Evolutionary conservation across 1,139 yeast genomes (phyloP), one percentile per base, ranked within the genome.

Genomic region (Candida sanyaensis): DNA sequence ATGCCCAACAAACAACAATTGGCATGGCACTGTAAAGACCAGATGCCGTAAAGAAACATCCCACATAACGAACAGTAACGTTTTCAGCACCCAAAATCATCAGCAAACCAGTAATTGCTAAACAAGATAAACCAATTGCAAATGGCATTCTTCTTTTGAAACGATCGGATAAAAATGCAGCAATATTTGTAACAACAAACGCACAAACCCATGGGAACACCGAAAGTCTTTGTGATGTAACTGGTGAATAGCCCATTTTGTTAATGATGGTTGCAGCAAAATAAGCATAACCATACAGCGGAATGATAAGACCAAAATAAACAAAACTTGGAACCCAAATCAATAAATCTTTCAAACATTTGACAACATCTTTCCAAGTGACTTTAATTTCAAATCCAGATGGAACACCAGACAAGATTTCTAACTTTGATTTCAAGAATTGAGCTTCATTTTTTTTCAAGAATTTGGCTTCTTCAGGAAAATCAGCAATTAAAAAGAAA

Each of bases 1-100:
- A 78, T 13, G 73, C 73, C 89, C 92, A 84, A 66, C 95, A 86
- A 21, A 88, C 83, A 29, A 86, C 65, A 26, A 85, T 59, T 10
- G 95, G 95, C 93, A 87, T 87, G 26, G 85, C 81, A 2, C 86
- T 70, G 66, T 86, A 87, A 32, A 84, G 70, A 5, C 95, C 95
- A 21, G 73, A 57, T 0, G 87, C 88, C 24, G 80, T 60, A 41
- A 87, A 68, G 77, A 87, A 87, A 60, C 88, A 83, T 3, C 90
- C 93, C 12, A 75, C 93, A 59, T 86, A 87, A 54, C 88, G 75
- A 3, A 80, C 75, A 8, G 63, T 54, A 10, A 78, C 60, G 17
- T 55, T 50, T 39, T 63, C 52, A 4, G 56, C 58, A 4, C 70
- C 73, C 48, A 69, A 67, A 47, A 78, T 65, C 72, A 85, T 71